A percentile compares a stretch with the other conserved stretches of the same genome.
Conservation (phyloP, 139 green algal species). For the Micractinium sp. region DNA sequence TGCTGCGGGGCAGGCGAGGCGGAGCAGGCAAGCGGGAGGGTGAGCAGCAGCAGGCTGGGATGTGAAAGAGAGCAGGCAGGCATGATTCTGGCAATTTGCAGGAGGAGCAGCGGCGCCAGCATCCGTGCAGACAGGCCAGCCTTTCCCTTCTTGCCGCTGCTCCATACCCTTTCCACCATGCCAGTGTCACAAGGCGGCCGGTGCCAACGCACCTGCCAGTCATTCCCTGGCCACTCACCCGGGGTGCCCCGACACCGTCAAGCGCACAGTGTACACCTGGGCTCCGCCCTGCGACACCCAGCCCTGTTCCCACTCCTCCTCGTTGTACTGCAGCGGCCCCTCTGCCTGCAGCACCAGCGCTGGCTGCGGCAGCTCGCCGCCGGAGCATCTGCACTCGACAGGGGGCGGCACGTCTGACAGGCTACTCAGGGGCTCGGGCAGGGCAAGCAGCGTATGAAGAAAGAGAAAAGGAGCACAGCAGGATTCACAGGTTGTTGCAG, state of each 20-base stretch:
- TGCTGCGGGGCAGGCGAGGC: background rate
- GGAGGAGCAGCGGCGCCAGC: too few relatives aligned
- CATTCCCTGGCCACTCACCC: conserved; percentile 8
- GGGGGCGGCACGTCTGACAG: background rate
- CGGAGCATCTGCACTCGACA: conserved; percentile 3
- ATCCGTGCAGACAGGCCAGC: too few relatives aligned
- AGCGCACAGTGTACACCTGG: conserved; percentile 53
- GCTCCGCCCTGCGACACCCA: conserved; percentile 47
- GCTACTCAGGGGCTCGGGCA: background rate
- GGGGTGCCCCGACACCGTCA: conserved; percentile 40
- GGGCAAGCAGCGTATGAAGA: background rate
- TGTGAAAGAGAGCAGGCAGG: background rate
- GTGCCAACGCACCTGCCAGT: too few relatives aligned
- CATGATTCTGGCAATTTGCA: too few relatives aligned
- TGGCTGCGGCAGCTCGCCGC: conserved; percentile 36
- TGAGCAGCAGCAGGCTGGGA: background rate
- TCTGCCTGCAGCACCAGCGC: conserved; percentile 37
- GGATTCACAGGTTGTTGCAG: too few relatives aligned
- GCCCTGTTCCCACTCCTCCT: conserved; percentile 44
- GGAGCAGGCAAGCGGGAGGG: background rate
- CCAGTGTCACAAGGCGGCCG: too few relatives aligned
- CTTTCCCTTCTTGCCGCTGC: too few relatives aligned
- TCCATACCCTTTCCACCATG: too few relatives aligned
- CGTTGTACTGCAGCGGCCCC: conserved; percentile 43
- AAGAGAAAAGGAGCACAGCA: background rate